Percentiles rank a stretch among this genome's conserved stretches.
Conservation (phyloP, 768 basidiomycete species). For the Auricularia auricula-judae region DNA sequence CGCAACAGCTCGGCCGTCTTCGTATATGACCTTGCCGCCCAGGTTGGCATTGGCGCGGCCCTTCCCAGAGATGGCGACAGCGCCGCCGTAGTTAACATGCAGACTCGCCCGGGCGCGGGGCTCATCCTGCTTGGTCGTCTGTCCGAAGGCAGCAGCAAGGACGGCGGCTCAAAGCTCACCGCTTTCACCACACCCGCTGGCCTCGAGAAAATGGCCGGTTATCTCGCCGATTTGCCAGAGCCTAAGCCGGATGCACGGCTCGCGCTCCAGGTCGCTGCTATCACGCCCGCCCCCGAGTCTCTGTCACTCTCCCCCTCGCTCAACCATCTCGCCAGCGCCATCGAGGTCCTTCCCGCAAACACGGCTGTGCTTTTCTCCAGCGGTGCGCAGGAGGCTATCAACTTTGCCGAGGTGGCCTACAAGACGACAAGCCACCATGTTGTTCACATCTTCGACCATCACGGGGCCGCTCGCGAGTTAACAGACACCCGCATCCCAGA, state of each 20-base stretch:
- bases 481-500: slow-evolving; percentile 40
- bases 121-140: slow-evolving; percentile 67
- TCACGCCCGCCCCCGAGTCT: slow-evolving; percentile 50
- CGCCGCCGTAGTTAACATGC: slow-evolving; percentile 47
- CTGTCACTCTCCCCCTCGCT: slow-evolving; percentile 72
- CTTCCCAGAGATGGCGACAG: slow-evolving; percentile 25
- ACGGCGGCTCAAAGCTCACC: slow-evolving; percentile 53
- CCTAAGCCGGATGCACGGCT: slow-evolving; percentile 55
- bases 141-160: slow-evolving; percentile 58
- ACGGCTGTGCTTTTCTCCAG: slow-evolving; percentile 73
- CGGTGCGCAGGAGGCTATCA: slow-evolving; percentile 70
- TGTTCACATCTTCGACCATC: slow-evolving; percentile 86
- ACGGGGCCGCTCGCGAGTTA: slow-evolving; percentile 65
- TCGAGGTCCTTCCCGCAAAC: slow-evolving; percentile 50
- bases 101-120: slow-evolving; percentile 80
- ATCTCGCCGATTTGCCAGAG: slow-evolving; percentile 60
- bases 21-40: slow-evolving; percentile 74
- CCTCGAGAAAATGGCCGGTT: slow-evolving; percentile 70
- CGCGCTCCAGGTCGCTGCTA: slow-evolving; percentile 73
- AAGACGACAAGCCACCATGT: slow-evolving; percentile 54
- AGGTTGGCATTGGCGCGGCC: slow-evolving; percentile 70
- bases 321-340: slow-evolving; percentile 48
- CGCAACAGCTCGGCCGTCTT: slow-evolving; percentile 57
- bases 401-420: slow-evolving; percentile 71
- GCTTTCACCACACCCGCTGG: slow-evolving; percentile 80